These are phyloP conservation scores for Edaphochlamys debaryana DNA, from an alignment of 139 green algal genomes.

Conservation along the genomic window DNA sequence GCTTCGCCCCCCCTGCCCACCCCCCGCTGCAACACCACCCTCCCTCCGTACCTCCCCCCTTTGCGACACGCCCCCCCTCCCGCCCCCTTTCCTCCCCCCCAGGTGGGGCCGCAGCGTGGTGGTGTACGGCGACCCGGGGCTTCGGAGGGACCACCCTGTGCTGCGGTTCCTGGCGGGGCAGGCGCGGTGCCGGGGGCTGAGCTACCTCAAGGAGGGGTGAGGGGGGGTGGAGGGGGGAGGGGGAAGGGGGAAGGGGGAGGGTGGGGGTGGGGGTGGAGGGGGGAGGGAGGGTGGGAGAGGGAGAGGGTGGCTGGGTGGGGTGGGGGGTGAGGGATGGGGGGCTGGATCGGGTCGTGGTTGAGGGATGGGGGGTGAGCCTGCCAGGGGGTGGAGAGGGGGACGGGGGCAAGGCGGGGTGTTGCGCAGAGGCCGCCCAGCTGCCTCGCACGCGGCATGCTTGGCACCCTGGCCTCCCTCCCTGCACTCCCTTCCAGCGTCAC, in stretches of 20 bases:
- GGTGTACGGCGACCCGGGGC: conserved; percentile 68
- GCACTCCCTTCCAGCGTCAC: neutral
- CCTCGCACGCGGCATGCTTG: too few relatives aligned
- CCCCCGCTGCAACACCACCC: too few relatives aligned
- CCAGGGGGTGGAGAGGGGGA: too few relatives aligned
- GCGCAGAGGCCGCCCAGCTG: too few relatives aligned
- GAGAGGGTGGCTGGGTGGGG: too few relatives aligned
- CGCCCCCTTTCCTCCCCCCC: neutral
- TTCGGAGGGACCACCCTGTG: conserved; percentile 77
- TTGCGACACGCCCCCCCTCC: too few relatives aligned
- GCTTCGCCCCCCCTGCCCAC: too few relatives aligned
- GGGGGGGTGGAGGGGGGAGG: neutral
- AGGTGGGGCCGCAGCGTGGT: conserved; percentile 75
- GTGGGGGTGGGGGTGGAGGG: conserved; percentile 29
- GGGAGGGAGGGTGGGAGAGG: neutral
- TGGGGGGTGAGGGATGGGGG: too few relatives aligned
- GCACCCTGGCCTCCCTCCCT: too few relatives aligned
- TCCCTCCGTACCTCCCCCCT: too few relatives aligned
- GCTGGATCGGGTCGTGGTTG: too few relatives aligned
- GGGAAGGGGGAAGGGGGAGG: conserved; percentile 34
- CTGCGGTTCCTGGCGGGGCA: conserved; percentile 66
- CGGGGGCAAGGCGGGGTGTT: neutral
- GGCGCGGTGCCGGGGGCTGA: conserved; percentile 52
- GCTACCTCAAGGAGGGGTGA: conserved; percentile 67
- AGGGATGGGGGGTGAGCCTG: too few relatives aligned